Evolutionary conservation across 1,284 basidiomycete species (phyloP).

Genomic region (Inonotus hispidus): DNA sequence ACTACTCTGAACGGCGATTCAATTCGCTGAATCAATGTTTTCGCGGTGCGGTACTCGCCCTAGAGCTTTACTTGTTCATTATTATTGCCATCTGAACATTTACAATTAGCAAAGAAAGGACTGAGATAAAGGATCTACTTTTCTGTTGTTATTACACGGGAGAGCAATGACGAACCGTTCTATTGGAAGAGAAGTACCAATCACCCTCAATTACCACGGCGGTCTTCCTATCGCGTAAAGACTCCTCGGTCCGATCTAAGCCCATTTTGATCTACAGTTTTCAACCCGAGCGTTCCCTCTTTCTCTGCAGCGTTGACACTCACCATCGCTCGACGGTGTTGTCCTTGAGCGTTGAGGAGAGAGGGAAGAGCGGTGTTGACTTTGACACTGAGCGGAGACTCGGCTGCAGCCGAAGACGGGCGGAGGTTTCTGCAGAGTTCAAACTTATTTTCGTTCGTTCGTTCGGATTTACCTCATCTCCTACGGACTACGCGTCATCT

Average conservation of each 20-base stretch:
- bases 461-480: not conserved
- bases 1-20: no score
- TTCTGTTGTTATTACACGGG: no score
- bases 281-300: not conserved
- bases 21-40: no score
- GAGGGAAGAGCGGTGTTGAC: not conserved
- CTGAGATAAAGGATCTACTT: no score
- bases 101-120: no score
- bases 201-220: not conserved
- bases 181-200: not conserved
- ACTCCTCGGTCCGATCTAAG: not conserved
- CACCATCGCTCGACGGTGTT: not conserved
- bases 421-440: not conserved
- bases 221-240: not conserved
- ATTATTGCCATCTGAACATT: no score
- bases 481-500: not conserved
- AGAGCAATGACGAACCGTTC: no score
- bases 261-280: not conserved
- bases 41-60: no score
- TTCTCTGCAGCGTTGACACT: not conserved
- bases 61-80: no score
- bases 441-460: conserved; percentile 1
- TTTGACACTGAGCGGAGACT: not conserved
- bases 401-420: not conserved
- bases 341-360: not conserved